Base-by-base conservation (phyloP, 768 basidiomycete species). In the Coprinellus micaceus region DNA sequence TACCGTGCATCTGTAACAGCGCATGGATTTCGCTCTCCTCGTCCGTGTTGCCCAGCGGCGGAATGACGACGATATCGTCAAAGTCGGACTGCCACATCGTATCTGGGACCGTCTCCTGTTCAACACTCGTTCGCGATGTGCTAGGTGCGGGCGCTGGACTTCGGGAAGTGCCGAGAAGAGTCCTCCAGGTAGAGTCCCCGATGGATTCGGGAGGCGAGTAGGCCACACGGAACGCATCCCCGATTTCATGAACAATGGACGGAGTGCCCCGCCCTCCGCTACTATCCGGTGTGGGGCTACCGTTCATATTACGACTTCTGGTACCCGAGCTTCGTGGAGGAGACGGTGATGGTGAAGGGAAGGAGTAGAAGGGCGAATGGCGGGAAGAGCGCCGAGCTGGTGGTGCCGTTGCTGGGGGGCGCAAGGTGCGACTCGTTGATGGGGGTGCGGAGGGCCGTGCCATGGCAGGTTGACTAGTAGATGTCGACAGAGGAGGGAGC, bases 11-110 rank as follows among this genome's bases (percentile, higher is more conserved):
- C 17, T 77, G 75, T 53, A 86, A 70, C 44, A 84, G 68, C 40
- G 79, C 77, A 60, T 82, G 77, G 36, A 86, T 78, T 58, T 84
- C 81, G 63, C 77, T 75, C 66, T 86, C 85, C 17, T 82, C 75
- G 22, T 71, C 68, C 26, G 68, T 74, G 60, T 85, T 82, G 19
- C 84, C 84, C 19, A 83, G 68, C 1, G 79, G 76, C 0, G 83
- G 81, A 25, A 83, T 78, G 22, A 82, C 73, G n/a, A 83, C 73
- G 57, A 82, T 71, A 46, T 80, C 78, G 9, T 78, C 78, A n/a
- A 72, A 71, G n/a, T 75, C 40, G 48, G 54, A 57, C 49, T 65
- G 21, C 58, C 58, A 48, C 43, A 28, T 43, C 55, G 54, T 29
- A 46, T 46, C 62, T 69, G 53, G 21, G 54, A 30, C 61, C n/a